Base-by-base conservation (phyloP, 2,329 filamentous ascomycete species). In the Pestalotiopsis sp. region DNA sequence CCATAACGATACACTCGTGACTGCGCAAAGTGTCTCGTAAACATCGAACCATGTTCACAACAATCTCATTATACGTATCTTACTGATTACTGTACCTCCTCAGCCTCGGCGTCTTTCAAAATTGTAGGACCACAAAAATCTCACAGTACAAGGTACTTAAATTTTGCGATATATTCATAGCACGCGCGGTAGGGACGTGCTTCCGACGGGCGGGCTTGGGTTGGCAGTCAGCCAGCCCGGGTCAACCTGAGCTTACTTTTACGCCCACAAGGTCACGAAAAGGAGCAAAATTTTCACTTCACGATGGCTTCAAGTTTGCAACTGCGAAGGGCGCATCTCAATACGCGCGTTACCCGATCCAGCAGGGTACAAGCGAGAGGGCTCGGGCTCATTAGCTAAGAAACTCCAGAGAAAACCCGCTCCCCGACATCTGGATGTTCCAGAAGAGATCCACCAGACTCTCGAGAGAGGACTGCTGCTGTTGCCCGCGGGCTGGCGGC, bases 241-340 rank as follows among this genome's bases (percentile, higher is more conserved):
- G 59, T 62, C 23, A 38, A 62, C 13, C 59, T 23, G 57, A 17
- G 13, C 36, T 7, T 39, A 38, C 11, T 27, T 14, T 31, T 11
- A 14, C 27, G 11, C 17, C 23, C n/a, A 38, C 23, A 20, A 20
- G 23, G 59, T 36, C 27, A 13, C 27, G 4, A 38, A 27, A 20
- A 20, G 25, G 49, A 62, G 59, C 23, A 67, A 67, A 67, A 62
- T 67, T 58, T 68, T 52, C 45, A 20, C 45, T 52, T 68, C 67
- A 68, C 67, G 67, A 68, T 68, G 60, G 67, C 67, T 65, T 65
- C 58, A 56, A 45, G 45, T 23, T 62, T 23, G 59, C 7, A 64
- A 23, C 23, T 23, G 23, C 23, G 23, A 23, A 23, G 23, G 25
- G 25, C 17, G 60, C 23, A 31, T 11, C 23, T 36, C 31, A 2